A percentile compares a stretch with the other conserved stretches of the same genome.
Conservation (phyloP, 495 filamentous ascomycete genomes). For the Penicillium coffeae region DNA sequence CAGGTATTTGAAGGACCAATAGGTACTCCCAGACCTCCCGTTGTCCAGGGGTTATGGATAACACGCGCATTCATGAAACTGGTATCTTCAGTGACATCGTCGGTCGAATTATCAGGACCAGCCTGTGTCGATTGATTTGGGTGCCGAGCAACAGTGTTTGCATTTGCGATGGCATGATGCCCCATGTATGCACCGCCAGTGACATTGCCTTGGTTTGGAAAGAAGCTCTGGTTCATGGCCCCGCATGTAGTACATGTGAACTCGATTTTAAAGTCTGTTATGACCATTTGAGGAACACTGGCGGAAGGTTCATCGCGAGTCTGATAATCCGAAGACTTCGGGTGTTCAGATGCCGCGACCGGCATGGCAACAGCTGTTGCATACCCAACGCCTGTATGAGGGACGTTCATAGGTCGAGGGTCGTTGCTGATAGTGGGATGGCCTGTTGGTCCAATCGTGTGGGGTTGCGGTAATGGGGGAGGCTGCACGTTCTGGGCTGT, state of each 20-base stretch:
- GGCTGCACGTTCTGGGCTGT: conserved; percentile 14
- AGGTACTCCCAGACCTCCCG: conserved; percentile 29
- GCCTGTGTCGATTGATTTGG: conserved; percentile 18
- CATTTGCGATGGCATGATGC: conserved; percentile 24
- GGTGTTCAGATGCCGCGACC: conserved; percentile 15
- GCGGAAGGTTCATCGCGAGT: conserved; percentile 23
- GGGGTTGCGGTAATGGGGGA: conserved; percentile 17
- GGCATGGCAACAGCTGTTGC: conserved; percentile 17
- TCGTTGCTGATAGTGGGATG: conserved; percentile 18
- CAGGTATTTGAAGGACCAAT: conserved; percentile 25
- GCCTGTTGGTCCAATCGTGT: conserved; percentile 19
- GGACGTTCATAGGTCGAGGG: conserved; percentile 17
- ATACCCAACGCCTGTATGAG: conserved; percentile 23
- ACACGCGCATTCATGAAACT: conserved; percentile 23
- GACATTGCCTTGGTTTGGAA: conserved; percentile 42
- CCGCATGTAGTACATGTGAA: conserved; percentile 45
- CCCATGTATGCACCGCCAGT: conserved; percentile 30
- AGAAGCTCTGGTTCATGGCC: conserved; percentile 44
- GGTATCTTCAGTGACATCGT: conserved; percentile 46
- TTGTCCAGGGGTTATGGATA: conserved; percentile 32
- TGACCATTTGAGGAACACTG: conserved; percentile 26
- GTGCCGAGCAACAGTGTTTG: conserved; percentile 16
- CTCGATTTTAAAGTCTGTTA: conserved; percentile 45
- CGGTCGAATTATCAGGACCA: conserved; percentile 20
- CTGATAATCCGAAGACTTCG: conserved; percentile 24